Conservation (phyloP, 331 rosid genomes). For the Spiraea crenata region DNA sequence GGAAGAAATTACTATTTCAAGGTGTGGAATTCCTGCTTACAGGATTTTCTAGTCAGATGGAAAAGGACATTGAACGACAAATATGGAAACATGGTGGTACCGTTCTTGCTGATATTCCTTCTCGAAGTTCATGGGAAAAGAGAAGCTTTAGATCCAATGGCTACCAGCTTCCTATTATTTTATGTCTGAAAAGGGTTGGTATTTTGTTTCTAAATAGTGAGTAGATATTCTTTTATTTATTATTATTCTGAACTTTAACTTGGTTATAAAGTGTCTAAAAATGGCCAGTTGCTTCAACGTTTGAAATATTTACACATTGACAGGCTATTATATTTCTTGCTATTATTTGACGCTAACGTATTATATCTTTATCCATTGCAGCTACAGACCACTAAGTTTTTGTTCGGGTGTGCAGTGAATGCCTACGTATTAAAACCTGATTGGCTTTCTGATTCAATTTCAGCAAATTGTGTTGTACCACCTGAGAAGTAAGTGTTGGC, state of each 20-base stretch:
- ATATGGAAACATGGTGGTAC: slow-evolving; percentile 73
- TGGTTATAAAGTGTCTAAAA: not conserved
- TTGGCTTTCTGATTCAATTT: slow-evolving; percentile 72
- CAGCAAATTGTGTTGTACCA: slow-evolving; percentile 51
- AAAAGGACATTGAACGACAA: slow-evolving; percentile 52
- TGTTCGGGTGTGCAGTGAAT: slow-evolving; percentile 87
- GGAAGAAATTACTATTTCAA: slow-evolving; percentile 54
- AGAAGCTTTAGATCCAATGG: slow-evolving; percentile 35
- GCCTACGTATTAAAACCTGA: slow-evolving; percentile 63
- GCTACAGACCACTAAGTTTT: slow-evolving; percentile 77
- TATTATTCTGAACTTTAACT: not conserved
- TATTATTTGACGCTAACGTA: slow-evolving; percentile 15
- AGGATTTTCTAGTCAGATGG: slow-evolving; percentile 67
- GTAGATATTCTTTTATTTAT: not conserved
- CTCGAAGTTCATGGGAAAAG: slow-evolving; percentile 46
- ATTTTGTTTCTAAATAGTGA: not conserved
- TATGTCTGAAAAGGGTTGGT: slow-evolving; percentile 65
- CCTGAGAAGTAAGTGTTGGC: slow-evolving; percentile 70
- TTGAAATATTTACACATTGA: not conserved
- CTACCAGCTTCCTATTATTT: slow-evolving; percentile 61
- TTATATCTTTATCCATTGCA: slow-evolving; percentile 44
- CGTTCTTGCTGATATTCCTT: slow-evolving; percentile 68
- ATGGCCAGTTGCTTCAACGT: not conserved
- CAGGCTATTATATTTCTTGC: not conserved
- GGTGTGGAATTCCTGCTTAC: slow-evolving; percentile 77